These are phyloP conservation scores for Eimeria maxima DNA, from an alignment of 169 alveolate species.

Conservation along the genomic window DNA sequence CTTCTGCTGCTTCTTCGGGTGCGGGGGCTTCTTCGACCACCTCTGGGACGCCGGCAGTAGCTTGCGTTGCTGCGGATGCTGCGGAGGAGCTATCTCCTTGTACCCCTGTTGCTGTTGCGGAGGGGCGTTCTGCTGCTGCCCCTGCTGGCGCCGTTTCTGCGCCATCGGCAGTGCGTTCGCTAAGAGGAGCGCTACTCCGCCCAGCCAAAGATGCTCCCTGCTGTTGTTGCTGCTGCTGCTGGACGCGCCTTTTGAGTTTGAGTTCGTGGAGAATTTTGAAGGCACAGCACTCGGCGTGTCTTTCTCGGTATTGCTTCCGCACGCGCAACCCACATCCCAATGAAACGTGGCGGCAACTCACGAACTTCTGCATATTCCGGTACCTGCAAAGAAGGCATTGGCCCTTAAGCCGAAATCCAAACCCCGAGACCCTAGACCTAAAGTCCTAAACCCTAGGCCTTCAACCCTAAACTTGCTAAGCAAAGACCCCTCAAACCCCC, in stretches of 20 bases:
- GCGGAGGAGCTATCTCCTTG: not conserved
- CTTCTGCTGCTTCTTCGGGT: not conserved
- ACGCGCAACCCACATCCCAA: slow-evolving; percentile 76
- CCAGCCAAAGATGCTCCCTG: not conserved
- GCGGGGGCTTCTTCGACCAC: not conserved
- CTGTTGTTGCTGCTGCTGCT: slow-evolving; percentile 64
- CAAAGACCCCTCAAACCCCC: too few relatives aligned
- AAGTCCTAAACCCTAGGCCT: too few relatives aligned
- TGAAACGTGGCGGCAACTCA: slow-evolving; percentile 70
- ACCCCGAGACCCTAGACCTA: not conserved
- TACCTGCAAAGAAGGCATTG: slow-evolving; percentile 36
- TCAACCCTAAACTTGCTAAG: too few relatives aligned
- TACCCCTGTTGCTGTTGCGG: not conserved
- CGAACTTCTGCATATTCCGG: slow-evolving; percentile 83
- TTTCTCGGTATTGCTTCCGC: slow-evolving; percentile 73
- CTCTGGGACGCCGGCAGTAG: not conserved
- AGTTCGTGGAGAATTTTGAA: slow-evolving; percentile 47
- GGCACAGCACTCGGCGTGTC: slow-evolving; percentile 81
- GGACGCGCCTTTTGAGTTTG: not conserved
- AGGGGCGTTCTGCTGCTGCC: slow-evolving; percentile 14
- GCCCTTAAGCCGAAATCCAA: not conserved
- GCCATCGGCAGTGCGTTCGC: not conserved
- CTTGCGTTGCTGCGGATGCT: slow-evolving; percentile 45
- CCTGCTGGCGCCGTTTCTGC: slow-evolving; percentile 45
- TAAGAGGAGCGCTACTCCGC: not conserved